Conservation (phyloP, 257 asterid genomes). For the Rauvolfia tetraphylla region DNA sequence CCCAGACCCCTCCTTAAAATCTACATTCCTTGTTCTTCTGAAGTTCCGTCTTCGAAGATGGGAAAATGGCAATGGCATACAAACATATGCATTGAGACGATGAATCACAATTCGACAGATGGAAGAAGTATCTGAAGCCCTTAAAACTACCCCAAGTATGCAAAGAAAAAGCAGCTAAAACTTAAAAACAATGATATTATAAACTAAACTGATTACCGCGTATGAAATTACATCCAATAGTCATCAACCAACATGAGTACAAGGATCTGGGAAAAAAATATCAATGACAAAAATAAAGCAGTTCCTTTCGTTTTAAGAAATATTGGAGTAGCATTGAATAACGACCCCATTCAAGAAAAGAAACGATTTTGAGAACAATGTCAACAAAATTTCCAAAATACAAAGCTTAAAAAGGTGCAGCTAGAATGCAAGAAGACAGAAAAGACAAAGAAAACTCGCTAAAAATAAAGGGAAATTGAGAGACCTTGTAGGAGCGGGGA, state of each 20-base stretch:
- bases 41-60: not conserved
- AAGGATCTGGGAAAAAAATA: not conserved
- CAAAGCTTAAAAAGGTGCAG: no score
- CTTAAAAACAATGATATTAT: not conserved
- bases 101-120: not conserved
- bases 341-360: not conserved
- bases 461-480: not conserved
- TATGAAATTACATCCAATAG: not conserved
- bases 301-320: not conserved
- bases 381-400: no score
- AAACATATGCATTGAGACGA: not conserved
- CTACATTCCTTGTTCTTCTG: not conserved
- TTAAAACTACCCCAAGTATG: not conserved
- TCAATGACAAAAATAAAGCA: not conserved
- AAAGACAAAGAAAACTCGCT: not conserved
- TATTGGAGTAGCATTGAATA: not conserved
- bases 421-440: not conserved
- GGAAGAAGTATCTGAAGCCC: not conserved
- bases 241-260: not conserved
- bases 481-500: constrained; percentile 36
- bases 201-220: not conserved
- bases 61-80: not conserved
- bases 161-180: not conserved
- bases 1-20: not conserved
- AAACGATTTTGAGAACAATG: not conserved